These are phyloP conservation scores for Citrullus amarus DNA, from an alignment of 306 rosid genomes.

Conservation along the genomic window DNA sequence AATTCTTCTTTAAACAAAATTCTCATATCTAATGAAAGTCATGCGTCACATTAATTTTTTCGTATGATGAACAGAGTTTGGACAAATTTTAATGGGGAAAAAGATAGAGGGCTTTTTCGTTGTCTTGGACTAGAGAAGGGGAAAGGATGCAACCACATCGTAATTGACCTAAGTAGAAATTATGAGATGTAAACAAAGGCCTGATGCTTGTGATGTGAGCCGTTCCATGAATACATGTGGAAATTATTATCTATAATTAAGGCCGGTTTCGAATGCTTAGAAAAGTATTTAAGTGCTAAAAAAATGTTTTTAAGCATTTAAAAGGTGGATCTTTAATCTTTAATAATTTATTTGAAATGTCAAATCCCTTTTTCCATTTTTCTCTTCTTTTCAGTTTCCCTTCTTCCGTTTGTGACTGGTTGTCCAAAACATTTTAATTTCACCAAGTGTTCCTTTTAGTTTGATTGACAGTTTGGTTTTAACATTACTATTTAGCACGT, in stretches of 20 bases:
- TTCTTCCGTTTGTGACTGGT: background rate
- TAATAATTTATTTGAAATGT: background rate
- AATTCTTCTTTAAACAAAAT: background rate
- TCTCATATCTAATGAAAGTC: background rate
- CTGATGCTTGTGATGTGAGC: background rate
- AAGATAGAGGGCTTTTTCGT: background rate
- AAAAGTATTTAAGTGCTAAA: too few species aligned
- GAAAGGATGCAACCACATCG: background rate
- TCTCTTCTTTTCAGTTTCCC: background rate
- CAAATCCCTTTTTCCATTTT: background rate
- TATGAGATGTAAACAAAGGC: background rate
- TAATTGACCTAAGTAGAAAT: constrained; percentile 2
- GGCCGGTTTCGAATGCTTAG: too few species aligned
- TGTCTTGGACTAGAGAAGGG: background rate
- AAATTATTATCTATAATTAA: background rate
- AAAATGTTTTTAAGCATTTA: too few species aligned
- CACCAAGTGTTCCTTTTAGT: background rate
- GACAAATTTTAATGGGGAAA: background rate
- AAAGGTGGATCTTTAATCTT: too few species aligned
- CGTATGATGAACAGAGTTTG: background rate
- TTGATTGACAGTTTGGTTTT: background rate
- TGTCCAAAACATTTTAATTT: background rate
- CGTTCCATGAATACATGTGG: background rate
- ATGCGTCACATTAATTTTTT: background rate
- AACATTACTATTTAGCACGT: background rate